Conservation (phyloP, 1,139 yeast genomes). For the Protomyces pachydermus region DNA sequence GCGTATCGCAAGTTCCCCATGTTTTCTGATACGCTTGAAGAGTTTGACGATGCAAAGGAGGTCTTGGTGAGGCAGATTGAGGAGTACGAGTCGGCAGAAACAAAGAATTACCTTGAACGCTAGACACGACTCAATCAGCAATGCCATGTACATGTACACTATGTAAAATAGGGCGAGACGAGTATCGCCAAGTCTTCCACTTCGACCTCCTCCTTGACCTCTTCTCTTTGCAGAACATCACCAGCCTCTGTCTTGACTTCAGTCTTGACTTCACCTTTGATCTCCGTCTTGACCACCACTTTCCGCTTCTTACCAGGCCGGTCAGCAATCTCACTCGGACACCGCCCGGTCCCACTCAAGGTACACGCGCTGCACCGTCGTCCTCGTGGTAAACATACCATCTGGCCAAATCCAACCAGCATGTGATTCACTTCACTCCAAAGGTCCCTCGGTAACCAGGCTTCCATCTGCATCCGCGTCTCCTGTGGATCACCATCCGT, state of each 20-base stretch:
- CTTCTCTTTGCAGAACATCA: background rate
- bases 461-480: slow-evolving; percentile 62
- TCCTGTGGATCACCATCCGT: slow-evolving; percentile 34
- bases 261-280: background rate
- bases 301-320: slow-evolving; percentile 2
- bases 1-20: slow-evolving; percentile 58
- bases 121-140: background rate
- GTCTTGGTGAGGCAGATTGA: slow-evolving; percentile 62
- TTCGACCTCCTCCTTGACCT: slow-evolving; percentile 1
- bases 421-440: slow-evolving; percentile 76
- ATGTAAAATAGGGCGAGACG: background rate
- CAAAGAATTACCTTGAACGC: slow-evolving; percentile 43
- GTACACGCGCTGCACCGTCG: slow-evolving; percentile 71
- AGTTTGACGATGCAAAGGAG: slow-evolving; percentile 76
- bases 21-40: slow-evolving; percentile 60
- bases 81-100: slow-evolving; percentile 64
- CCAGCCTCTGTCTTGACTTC: slow-evolving; percentile 3
- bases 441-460: slow-evolving; percentile 64
- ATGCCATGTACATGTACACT: background rate
- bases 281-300: background rate
- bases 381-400: slow-evolving; percentile 69
- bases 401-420: slow-evolving; percentile 45
- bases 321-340: slow-evolving; percentile 19
- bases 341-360: slow-evolving; percentile 36
- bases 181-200: background rate